A percentile compares a stretch with the other conserved stretches of the same genome.
phyloP scores from a whole-genome alignment of 345 rosid genomes.

The Adansonia digitata region DNA sequence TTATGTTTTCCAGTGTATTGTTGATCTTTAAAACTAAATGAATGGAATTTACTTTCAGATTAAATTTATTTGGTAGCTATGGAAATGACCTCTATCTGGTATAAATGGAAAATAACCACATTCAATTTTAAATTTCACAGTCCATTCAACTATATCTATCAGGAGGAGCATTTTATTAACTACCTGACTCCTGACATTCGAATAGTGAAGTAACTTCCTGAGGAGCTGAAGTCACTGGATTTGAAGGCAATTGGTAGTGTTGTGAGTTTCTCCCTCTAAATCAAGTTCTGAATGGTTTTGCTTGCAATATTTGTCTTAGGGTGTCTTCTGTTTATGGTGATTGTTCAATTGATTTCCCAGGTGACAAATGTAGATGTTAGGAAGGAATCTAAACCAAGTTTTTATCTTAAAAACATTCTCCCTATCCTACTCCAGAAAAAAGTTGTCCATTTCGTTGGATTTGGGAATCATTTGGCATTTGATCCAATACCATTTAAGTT shows the following conservation, averaged over 20 bases:
- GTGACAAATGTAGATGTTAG: slow-evolving; percentile 62
- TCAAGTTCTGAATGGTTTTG: not conserved
- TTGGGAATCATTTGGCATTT: slow-evolving; percentile 91
- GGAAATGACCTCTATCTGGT: slow-evolving; percentile 13
- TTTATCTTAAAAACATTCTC: slow-evolving; percentile 76
- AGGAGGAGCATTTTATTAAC: slow-evolving; percentile 76
- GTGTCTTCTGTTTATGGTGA: not conserved
- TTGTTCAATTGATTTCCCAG: slow-evolving; percentile 36
- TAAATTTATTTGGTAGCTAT: slow-evolving; percentile 4
- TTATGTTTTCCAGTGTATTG: not conserved
- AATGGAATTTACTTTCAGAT: slow-evolving; percentile 3
- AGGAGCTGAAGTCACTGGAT: slow-evolving; percentile 71
- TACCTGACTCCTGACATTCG: slow-evolving; percentile 76
- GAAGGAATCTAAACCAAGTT: slow-evolving; percentile 84
- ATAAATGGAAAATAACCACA: slow-evolving; percentile 20
- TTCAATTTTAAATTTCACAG: slow-evolving; percentile 32
- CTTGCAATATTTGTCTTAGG: not conserved
- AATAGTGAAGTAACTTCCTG: slow-evolving; percentile 76
- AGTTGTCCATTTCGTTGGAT: slow-evolving; percentile 86
- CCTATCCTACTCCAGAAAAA: slow-evolving; percentile 68
- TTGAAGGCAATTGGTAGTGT: slow-evolving; percentile 84
- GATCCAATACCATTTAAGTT: slow-evolving; percentile 83
- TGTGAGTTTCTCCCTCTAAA: slow-evolving; percentile 49
- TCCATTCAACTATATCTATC: slow-evolving; percentile 90
- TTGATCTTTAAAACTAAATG: not conserved